phyloP scores from a whole-genome alignment of 1,284 basidiomycete species.

The Agroathelia rolfsii region DNA sequence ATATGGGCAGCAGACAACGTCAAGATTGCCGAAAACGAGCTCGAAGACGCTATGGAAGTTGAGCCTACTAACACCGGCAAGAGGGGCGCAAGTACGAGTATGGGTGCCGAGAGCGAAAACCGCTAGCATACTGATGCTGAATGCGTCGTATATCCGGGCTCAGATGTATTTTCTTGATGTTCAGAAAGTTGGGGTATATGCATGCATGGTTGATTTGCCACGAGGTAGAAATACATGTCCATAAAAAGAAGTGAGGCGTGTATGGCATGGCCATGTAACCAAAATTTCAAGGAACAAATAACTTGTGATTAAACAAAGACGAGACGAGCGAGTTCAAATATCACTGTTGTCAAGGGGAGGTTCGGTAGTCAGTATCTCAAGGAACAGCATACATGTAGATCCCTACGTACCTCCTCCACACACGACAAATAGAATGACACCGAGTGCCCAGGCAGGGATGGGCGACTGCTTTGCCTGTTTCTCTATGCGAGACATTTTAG shows the following conservation, averaged over 20 bases:
- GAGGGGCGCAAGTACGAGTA: too few relatives aligned
- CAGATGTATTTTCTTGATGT: too few relatives aligned
- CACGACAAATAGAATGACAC: conserved; percentile 59
- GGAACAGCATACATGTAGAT: conserved; percentile 2
- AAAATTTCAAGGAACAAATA: too few relatives aligned
- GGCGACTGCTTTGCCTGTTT: conserved; percentile 60
- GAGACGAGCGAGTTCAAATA: conserved; percentile 61
- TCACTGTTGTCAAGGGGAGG: conserved; percentile 29
- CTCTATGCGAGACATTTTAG: conserved; percentile 62
- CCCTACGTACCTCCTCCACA: conserved; percentile 65
- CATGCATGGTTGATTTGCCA: too few relatives aligned
- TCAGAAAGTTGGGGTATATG: too few relatives aligned
- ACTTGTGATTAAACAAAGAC: conserved; percentile 63
- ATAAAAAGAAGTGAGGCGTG: too few relatives aligned
- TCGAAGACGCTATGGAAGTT: conserved; percentile 73
- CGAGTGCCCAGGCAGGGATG: conserved; percentile 60
- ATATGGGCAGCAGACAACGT: conserved; percentile 80
- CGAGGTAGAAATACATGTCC: too few relatives aligned
- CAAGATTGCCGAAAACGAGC: conserved; percentile 66
- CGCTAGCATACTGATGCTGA: too few relatives aligned
- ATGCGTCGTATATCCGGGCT: too few relatives aligned
- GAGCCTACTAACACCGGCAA: conserved; percentile 37
- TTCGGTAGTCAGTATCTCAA: conserved; percentile 9
- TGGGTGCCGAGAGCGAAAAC: too few relatives aligned
- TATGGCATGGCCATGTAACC: too few relatives aligned